phyloP scores from a whole-genome alignment of 768 basidiomycete species.

The Hemileccinum rubropunctum region DNA sequence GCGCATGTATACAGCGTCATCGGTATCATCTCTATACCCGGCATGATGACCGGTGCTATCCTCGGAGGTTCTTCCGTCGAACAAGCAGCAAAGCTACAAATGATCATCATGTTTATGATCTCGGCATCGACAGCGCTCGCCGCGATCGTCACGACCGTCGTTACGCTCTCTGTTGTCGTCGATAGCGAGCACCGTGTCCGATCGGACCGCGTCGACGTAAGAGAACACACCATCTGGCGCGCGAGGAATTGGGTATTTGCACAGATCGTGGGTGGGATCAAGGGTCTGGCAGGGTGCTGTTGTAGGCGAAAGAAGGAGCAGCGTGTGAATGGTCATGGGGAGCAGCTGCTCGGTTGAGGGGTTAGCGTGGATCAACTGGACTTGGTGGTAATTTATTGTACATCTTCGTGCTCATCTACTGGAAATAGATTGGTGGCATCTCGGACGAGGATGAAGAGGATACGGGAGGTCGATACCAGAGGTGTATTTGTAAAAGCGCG shows the following conservation, averaged over 20 bases:
- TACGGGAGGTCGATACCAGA: too few species aligned
- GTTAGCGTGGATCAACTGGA: neutral
- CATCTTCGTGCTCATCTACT: neutral
- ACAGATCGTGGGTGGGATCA: slow-evolving; percentile 14
- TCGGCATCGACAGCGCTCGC: slow-evolving; percentile 73
- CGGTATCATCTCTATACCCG: slow-evolving; percentile 77
- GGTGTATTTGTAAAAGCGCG: too few species aligned
- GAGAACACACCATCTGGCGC: slow-evolving; percentile 33
- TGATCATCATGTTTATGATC: slow-evolving; percentile 96
- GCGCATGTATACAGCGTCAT: slow-evolving; percentile 53
- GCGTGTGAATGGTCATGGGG: neutral
- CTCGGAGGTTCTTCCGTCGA: slow-evolving; percentile 82
- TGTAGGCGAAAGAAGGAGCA: slow-evolving; percentile 4
- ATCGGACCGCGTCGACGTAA: slow-evolving; percentile 53
- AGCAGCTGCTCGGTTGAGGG: slow-evolving; percentile 17
- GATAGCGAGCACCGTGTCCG: slow-evolving; percentile 68
- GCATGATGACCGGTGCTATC: slow-evolving; percentile 93
- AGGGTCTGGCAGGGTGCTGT: slow-evolving; percentile 3
- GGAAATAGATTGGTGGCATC: too few species aligned
- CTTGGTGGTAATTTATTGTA: slow-evolving; percentile 3
- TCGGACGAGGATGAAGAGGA: too few species aligned
- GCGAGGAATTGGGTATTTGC: slow-evolving; percentile 31
- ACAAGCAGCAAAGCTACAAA: slow-evolving; percentile 83
- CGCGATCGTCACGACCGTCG: slow-evolving; percentile 59
- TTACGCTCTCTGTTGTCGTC: slow-evolving; percentile 59